Evolutionary conservation across 257 asterid genomes (phyloP).

Genomic region (Lavandula angustifolia): DNA sequence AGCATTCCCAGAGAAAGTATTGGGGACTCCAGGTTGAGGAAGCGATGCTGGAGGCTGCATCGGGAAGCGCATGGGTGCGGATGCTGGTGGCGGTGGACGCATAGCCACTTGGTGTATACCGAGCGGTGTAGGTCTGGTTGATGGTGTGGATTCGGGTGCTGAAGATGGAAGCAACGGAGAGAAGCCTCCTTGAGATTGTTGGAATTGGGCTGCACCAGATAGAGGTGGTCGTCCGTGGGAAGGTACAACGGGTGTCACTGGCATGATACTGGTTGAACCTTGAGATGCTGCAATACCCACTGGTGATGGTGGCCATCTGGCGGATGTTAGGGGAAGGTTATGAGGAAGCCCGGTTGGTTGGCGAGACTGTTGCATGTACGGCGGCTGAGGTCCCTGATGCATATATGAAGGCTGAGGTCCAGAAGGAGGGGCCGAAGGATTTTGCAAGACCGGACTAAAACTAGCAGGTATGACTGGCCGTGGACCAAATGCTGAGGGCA

Average conservation of each 20-base stretch:
- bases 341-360: slow-evolving; percentile 40
- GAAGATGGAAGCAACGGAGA: slow-evolving; percentile 35
- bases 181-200: slow-evolving; percentile 45
- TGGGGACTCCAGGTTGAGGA: slow-evolving; percentile 39
- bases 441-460: slow-evolving; percentile 52
- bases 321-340: slow-evolving; percentile 28
- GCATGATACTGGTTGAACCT: slow-evolving; percentile 35
- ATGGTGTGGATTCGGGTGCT: slow-evolving; percentile 30
- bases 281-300: slow-evolving; percentile 38
- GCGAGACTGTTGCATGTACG: slow-evolving; percentile 45
- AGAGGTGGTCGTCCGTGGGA: slow-evolving; percentile 44
- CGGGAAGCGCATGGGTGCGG: slow-evolving; percentile 37
- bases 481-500: slow-evolving; percentile 52
- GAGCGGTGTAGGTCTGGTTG: slow-evolving; percentile 33
- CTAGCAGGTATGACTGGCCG: slow-evolving; percentile 48
- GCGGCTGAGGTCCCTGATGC: slow-evolving; percentile 53
- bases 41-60: slow-evolving; percentile 36
- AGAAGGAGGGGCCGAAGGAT: slow-evolving; percentile 39
- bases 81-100: slow-evolving; percentile 38
- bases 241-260: slow-evolving; percentile 31
- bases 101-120: slow-evolving; percentile 32
- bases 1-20: slow-evolving; percentile 43
- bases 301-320: slow-evolving; percentile 45
- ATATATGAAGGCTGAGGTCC: slow-evolving; percentile 46
- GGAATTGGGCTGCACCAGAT: slow-evolving; percentile 44